Evolutionary conservation across 2,329 filamentous ascomycete genomes (phyloP).

Genomic region (Cercospora citrullina): DNA sequence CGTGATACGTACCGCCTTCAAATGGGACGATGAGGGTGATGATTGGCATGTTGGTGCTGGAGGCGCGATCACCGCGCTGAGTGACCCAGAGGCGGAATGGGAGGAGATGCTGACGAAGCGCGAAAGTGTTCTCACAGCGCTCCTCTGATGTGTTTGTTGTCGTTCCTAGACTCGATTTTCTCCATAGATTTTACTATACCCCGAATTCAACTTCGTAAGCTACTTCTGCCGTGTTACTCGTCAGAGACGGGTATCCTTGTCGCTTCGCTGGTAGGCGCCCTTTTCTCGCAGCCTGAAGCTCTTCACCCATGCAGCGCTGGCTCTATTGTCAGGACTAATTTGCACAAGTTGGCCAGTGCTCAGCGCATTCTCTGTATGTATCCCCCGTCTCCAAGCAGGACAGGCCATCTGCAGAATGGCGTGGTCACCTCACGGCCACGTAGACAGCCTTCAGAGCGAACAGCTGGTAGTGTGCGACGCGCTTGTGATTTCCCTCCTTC

Average conservation of each 20-base stretch:
- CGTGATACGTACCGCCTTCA: constrained; percentile 79
- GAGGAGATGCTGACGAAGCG: constrained; percentile 73
- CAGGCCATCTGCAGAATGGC: background rate
- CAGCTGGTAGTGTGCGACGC: background rate
- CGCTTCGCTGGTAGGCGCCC: background rate
- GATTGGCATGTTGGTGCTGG: constrained; percentile 85
- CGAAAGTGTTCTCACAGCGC: constrained; percentile 32
- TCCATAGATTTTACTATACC: constrained; percentile 13
- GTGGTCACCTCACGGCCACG: background rate
- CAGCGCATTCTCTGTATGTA: background rate
- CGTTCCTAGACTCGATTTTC: background rate
- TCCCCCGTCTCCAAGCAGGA: background rate
- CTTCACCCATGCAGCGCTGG: background rate
- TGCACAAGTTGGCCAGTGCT: background rate
- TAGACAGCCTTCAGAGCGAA: background rate
- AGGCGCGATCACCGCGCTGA: constrained; percentile 83
- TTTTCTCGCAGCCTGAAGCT: background rate
- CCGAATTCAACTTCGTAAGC: constrained; percentile 23
- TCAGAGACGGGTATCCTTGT: background rate
- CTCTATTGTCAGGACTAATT: background rate
- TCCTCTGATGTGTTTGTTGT: constrained; percentile 12
- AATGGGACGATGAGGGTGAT: constrained; percentile 62
- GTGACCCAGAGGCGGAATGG: constrained; percentile 75
- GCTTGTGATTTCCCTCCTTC: background rate
- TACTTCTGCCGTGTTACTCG: background rate